Evolutionary conservation across 169 alveolate genomes (phyloP).

Genomic region (Theileria annulata): DNA sequence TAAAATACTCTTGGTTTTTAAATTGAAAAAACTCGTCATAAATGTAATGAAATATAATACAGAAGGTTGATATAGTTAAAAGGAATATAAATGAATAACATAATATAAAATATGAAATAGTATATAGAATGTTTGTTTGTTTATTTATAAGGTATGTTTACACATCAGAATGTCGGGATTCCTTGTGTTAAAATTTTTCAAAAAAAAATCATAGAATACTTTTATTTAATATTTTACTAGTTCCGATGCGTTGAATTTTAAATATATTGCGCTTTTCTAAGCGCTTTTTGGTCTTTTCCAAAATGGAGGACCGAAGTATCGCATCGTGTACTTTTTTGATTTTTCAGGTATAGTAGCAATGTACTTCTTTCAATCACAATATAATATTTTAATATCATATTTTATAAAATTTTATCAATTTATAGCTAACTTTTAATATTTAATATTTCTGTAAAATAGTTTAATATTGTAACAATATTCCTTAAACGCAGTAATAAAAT

Average conservation of each 20-base stretch:
- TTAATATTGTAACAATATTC: no score
- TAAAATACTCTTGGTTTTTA: conserved; percentile 53
- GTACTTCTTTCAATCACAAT: background rate
- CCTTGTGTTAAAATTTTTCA: background rate
- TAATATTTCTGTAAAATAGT: background rate
- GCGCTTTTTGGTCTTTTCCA: background rate
- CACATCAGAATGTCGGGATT: background rate
- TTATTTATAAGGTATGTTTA: background rate
- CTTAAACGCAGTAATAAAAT: no score
- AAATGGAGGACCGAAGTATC: background rate
- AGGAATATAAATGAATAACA: background rate
- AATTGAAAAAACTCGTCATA: conserved; percentile 11
- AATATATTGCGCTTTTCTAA: no score
- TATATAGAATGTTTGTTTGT: background rate
- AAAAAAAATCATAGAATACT: no score
- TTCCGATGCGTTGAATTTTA: no score
- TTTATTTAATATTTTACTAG: no score
- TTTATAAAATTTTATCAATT: background rate
- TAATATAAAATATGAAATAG: background rate
- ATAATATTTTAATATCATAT: background rate
- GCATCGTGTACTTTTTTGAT: conserved; percentile 12
- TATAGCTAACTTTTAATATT: background rate
- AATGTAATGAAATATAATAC: background rate
- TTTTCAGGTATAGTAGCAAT: background rate
- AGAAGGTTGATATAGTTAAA: background rate